These are phyloP conservation scores for Aquilaria agallochum DNA, from an alignment of 441 rosid species.

Conservation along the genomic window DNA sequence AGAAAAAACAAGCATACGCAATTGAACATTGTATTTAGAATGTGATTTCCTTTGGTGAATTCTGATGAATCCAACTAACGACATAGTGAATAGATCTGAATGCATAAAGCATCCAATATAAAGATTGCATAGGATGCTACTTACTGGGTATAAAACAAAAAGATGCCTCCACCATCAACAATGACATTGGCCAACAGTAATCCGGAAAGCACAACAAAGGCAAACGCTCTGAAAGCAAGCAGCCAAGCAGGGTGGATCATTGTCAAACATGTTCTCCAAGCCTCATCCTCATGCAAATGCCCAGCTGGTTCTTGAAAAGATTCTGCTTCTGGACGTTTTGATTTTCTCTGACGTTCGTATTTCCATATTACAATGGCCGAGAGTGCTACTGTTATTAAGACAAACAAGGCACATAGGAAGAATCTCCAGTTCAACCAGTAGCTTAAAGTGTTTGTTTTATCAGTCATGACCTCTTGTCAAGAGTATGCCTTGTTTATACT, in stretches of 20 bases:
- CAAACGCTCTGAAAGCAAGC: slow-evolving; percentile 48
- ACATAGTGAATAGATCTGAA: too few relatives aligned
- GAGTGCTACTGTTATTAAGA: slow-evolving; percentile 36
- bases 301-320: slow-evolving; percentile 31
- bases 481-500: slow-evolving; percentile 45
- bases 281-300: slow-evolving; percentile 51
- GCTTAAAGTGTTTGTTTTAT: slow-evolving; percentile 60
- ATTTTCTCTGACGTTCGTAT: slow-evolving; percentile 49
- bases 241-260: slow-evolving; percentile 72
- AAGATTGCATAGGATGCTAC: slow-evolving; percentile 23
- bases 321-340: slow-evolving; percentile 32
- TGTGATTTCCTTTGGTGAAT: too few relatives aligned
- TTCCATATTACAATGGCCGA: slow-evolving; percentile 70
- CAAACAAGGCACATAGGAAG: slow-evolving; percentile 54
- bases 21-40: too few relatives aligned
- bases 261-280: slow-evolving; percentile 69
- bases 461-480: slow-evolving; percentile 58
- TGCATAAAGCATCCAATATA: too few relatives aligned
- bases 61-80: too few relatives aligned
- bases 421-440: slow-evolving; percentile 95
- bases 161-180: slow-evolving; percentile 63
- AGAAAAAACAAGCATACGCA: too few relatives aligned
- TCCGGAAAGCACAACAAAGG: slow-evolving; percentile 52
- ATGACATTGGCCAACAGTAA: slow-evolving; percentile 51
- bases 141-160: slow-evolving; percentile 95